A percentile compares a stretch with the other conserved stretches of the same genome.
phyloP scores from a whole-genome alignment of 352 stramenopile genomes.

The Pilasporangium apinafurcum region DNA sequence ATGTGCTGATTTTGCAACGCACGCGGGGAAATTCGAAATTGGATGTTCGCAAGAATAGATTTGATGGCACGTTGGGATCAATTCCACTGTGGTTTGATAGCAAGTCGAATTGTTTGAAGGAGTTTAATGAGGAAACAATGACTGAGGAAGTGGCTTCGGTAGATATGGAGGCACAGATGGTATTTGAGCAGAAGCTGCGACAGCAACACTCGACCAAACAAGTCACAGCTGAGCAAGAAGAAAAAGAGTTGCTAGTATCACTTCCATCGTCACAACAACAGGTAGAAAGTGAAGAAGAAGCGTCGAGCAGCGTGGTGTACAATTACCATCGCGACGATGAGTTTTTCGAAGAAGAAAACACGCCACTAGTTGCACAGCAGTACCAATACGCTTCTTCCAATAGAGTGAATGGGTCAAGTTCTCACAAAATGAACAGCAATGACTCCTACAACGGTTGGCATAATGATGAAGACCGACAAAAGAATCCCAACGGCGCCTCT shows the following conservation, averaged over 20 bases:
- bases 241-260: background rate
- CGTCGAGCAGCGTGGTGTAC: conserved; percentile 12
- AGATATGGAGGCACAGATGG: conserved; percentile 75
- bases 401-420: conserved; percentile 1
- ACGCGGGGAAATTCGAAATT: conserved; percentile 87
- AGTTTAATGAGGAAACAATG: conserved; percentile 67
- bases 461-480: conserved; percentile 11
- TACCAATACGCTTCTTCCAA: conserved; percentile 6
- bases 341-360: conserved; percentile 6
- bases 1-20: conserved; percentile 98
- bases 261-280: too few species aligned
- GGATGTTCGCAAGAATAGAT: conserved; percentile 96
- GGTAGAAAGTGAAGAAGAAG: too few species aligned
- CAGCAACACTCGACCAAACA: conserved; percentile 18
- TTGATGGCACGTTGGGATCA: conserved; percentile 88
- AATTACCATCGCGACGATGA: conserved; percentile 1
- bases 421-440: conserved; percentile 2
- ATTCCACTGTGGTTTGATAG: conserved; percentile 84
- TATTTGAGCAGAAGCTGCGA: conserved; percentile 52
- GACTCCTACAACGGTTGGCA: conserved; percentile 2
- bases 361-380: background rate
- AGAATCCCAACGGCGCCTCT: conserved; percentile 11
- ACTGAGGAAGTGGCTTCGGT: conserved; percentile 61
- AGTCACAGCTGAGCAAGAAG: background rate
- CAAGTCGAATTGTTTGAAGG: conserved; percentile 46